A percentile compares a stretch with the other conserved stretches of the same genome.
These are phyloP conservation scores for Fusarium sp. DNA, from an alignment of 2,329 filamentous ascomycete species.

Conservation along the genomic window DNA sequence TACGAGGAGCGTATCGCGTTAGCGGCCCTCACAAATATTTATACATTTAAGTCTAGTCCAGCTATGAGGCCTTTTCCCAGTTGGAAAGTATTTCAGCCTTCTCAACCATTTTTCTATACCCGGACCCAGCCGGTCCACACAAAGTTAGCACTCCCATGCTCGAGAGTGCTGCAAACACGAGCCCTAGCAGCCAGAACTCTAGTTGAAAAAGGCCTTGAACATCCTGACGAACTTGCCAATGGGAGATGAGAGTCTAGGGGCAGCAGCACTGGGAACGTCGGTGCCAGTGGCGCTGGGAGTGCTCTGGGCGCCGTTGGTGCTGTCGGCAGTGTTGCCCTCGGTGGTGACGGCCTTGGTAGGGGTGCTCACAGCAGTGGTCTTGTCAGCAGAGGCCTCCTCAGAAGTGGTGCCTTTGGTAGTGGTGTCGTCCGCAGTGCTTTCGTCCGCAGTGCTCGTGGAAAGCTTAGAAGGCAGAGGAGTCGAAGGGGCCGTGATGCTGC, in stretches of 20 bases:
- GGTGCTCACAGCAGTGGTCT: not conserved
- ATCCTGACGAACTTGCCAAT: constrained; percentile 10
- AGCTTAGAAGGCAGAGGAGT: not conserved
- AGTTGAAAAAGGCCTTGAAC: not conserved
- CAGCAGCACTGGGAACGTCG: constrained; percentile 6
- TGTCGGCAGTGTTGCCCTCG: not conserved
- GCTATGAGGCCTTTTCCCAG: not conserved
- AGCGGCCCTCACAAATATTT: not conserved
- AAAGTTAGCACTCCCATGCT: not conserved
- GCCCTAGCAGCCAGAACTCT: not conserved
- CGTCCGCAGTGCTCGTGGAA: not conserved
- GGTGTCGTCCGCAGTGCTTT: not conserved
- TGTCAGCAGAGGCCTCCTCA: not conserved
- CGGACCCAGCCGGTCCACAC: not conserved
- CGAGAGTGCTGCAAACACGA: not conserved
- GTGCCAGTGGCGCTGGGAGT: constrained; percentile 11
- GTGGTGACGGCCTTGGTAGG: not conserved
- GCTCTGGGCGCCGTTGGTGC: not conserved
- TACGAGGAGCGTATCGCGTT: not conserved
- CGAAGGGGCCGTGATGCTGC: not conserved
- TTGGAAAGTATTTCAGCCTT: not conserved
- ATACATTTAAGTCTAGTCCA: not conserved
- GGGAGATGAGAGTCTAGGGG: constrained; percentile 11
- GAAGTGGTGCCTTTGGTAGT: not conserved
- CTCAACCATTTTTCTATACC: not conserved